These are phyloP conservation scores for Arthrobotrys sinensis DNA, from an alignment of 2,329 filamentous ascomycete species.

Conservation along the genomic window DNA sequence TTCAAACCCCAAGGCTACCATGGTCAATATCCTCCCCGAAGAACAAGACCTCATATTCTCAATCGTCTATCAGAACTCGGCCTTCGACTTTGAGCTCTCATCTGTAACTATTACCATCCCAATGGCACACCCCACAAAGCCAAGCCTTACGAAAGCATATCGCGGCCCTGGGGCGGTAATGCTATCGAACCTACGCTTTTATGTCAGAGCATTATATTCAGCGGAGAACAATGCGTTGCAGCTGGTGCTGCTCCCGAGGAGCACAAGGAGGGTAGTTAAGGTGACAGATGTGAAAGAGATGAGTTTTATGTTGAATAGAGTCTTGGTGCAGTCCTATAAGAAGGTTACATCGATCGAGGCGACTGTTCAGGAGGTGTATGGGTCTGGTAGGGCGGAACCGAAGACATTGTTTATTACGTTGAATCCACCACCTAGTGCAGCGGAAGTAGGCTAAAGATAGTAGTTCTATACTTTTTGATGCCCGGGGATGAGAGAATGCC, in stretches of 20 bases:
- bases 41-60: constrained; percentile 61
- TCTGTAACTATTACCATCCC: constrained; percentile 44
- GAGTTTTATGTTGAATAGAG: constrained; percentile 54
- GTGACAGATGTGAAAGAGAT: constrained; percentile 21
- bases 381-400: constrained; percentile 15
- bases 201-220: constrained; percentile 41
- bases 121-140: constrained; percentile 37
- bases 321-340: constrained; percentile 34
- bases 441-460: background rate
- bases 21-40: constrained; percentile 4
- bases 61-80: constrained; percentile 38
- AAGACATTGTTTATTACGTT: constrained; percentile 20
- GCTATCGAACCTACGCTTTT: constrained; percentile 62
- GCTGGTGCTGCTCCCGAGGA: constrained; percentile 57
- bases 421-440: background rate
- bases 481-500: background rate
- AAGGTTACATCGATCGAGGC: constrained; percentile 12
- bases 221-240: constrained; percentile 38
- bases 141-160: constrained; percentile 48
- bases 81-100: constrained; percentile 31
- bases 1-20: constrained; percentile 23
- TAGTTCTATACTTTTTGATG: background rate
- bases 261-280: constrained; percentile 6
- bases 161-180: constrained; percentile 61
- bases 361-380: constrained; percentile 9